A percentile compares a stretch with the other conserved stretches of the same genome.
Evolutionary conservation across 495 filamentous ascomycete genomes (phyloP).

Genomic region (Neurospora discreta): DNA sequence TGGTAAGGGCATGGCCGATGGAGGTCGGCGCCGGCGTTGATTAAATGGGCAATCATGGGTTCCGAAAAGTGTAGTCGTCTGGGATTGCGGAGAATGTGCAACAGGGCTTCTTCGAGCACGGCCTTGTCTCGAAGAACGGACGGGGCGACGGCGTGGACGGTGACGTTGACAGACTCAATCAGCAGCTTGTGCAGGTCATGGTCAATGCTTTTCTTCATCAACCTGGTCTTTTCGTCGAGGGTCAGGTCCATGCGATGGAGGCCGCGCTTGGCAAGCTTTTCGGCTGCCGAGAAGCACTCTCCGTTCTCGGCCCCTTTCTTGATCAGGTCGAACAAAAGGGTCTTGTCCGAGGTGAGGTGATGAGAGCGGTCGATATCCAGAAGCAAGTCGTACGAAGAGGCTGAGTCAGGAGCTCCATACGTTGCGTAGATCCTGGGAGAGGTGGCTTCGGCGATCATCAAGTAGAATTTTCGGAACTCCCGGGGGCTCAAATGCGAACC

Average conservation of each 20-base stretch:
- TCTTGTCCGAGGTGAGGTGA: neutral
- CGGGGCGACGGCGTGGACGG: neutral
- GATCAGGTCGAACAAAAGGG: neutral
- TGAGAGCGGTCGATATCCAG: neutral
- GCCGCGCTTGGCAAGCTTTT: neutral
- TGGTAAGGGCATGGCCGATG: neutral
- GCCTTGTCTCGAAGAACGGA: neutral
- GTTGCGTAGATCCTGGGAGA: neutral
- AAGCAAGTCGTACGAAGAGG: neutral
- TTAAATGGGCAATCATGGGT: neutral
- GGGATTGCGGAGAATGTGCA: neutral
- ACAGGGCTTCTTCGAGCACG: neutral
- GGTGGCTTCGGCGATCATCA: neutral
- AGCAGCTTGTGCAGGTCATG: neutral
- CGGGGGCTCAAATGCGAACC: neutral
- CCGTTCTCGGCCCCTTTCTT: neutral
- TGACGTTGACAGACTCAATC: neutral
- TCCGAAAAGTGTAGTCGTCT: neutral
- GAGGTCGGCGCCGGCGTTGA: neutral
- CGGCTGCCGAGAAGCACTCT: neutral
- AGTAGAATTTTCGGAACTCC: neutral
- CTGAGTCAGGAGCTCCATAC: neutral
- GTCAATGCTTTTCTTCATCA: neutral
- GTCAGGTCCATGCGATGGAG: neutral
- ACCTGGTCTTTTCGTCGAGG: neutral